Evolutionary conservation across 768 basidiomycete species (phyloP).

Genomic region (Podaxis pistillaris): DNA sequence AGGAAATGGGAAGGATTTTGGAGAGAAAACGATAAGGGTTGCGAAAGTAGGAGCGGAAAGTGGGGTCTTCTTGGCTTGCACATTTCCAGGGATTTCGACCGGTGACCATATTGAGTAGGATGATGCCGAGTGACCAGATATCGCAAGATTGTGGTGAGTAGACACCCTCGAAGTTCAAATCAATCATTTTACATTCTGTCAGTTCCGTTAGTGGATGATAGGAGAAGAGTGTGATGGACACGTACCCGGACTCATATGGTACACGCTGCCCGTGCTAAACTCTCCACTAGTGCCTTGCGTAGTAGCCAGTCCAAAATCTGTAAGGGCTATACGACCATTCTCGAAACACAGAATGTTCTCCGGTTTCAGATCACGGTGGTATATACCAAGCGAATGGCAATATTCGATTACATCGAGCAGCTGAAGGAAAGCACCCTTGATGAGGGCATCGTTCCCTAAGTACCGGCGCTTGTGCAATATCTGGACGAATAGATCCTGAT

Average conservation of each 20-base stretch:
- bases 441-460: conserved; percentile 79
- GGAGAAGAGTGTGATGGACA: conserved; percentile 6
- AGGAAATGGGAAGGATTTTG: conserved; percentile 78
- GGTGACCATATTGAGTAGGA: conserved; percentile 92
- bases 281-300: conserved; percentile 83
- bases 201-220: neutral
- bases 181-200: conserved; percentile 85
- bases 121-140: conserved; percentile 95
- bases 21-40: conserved; percentile 81
- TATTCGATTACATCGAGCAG: conserved; percentile 92
- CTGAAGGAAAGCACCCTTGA: conserved; percentile 90
- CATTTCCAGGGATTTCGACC: conserved; percentile 97
- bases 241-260: conserved; percentile 95
- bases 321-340: conserved; percentile 78
- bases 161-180: conserved; percentile 53
- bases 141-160: conserved; percentile 92
- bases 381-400: conserved; percentile 89
- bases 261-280: conserved; percentile 95
- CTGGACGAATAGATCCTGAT: conserved; percentile 91
- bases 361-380: conserved; percentile 96
- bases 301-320: conserved; percentile 95
- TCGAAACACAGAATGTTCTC: conserved; percentile 92
- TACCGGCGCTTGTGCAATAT: conserved; percentile 78
- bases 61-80: conserved; percentile 78
- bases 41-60: conserved; percentile 84